Evolutionary conservation across 208 protist genomes (phyloP).

Genomic region (Trichomonas tenax): DNA sequence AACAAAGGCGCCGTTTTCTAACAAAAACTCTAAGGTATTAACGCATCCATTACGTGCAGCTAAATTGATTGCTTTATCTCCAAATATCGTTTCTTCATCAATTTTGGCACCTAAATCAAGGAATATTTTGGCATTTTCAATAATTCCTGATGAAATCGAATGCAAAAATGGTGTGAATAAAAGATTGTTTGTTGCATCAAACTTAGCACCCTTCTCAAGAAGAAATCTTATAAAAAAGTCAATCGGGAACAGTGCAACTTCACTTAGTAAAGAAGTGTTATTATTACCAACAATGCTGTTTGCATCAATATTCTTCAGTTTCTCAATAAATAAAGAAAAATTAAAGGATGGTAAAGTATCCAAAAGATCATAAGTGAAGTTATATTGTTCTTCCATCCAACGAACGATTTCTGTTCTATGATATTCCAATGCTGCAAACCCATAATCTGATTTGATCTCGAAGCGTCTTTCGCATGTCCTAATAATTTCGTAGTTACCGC

Average conservation of each 20-base stretch:
- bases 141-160: background rate
- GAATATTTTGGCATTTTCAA: background rate
- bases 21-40: background rate
- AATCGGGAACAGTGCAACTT: background rate
- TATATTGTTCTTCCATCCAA: background rate
- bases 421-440: background rate
- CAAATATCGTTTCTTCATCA: background rate
- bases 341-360: background rate
- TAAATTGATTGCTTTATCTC: background rate
- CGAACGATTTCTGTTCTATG: background rate
- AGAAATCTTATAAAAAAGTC: background rate
- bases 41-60: background rate
- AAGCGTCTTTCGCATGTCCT: background rate
- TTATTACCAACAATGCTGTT: background rate
- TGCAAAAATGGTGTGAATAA: background rate
- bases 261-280: background rate
- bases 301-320: background rate
- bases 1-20: background rate
- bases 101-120: background rate
- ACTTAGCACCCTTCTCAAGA: background rate
- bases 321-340: background rate
- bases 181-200: background rate
- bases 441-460: background rate
- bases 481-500: background rate
- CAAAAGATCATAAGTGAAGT: background rate